Base-by-base conservation (phyloP, 2,329 filamentous ascomycete genomes). In the Ceratocystiopsis brevicomis region DNA sequence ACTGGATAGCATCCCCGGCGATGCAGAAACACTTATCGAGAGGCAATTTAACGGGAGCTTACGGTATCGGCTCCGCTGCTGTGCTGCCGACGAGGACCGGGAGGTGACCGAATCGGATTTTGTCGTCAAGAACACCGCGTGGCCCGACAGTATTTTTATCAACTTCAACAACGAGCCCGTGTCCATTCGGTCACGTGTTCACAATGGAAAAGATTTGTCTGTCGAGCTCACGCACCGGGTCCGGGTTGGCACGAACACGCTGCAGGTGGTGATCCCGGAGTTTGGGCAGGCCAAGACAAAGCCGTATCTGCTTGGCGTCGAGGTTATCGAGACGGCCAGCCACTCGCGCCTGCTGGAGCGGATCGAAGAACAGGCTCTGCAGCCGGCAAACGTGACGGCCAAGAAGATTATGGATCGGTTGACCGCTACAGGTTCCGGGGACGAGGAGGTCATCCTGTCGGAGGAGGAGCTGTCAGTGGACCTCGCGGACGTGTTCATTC, bases 181-280 rank as follows among this genome's bases (percentile, higher is more conserved):
- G 15, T 62, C 65, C 19, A 56, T 74, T 11, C 71, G 79, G 37
- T 71, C 80, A 25, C 84, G 82, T 52, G 57, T 73, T 1, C 78
- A 90, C 48, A 71, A 87, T 53, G 78, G 77, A 12, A 82, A 78
- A 51, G 82, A 92, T 51, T 58, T 85, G 10, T 78, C 87, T 0
- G 63, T 82, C 6, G 84, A 94, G 50, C 62, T 94, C 19, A 86
- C 84, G 1, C 57, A 71, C 11, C 46, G 60, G 17, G 50, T 92
- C 6, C 55, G 53, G 10, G 50, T 59, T 15, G 84, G 82, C 0
- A 53, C 56, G 6, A 93, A 94, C 52, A 56, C 53, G 0, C 54
- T 93, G 3, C 61, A 66, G 5, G 56, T 87, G 51, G 73, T 52
- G 48, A 61, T 62, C 42, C 51, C 43, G 53, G 37, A 46, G 57